A percentile compares a stretch with the other conserved stretches of the same genome.
These are phyloP conservation scores for Oryza rufipogon DNA, from an alignment of 176 grass and related monocot genomes.

Conservation along the genomic window DNA sequence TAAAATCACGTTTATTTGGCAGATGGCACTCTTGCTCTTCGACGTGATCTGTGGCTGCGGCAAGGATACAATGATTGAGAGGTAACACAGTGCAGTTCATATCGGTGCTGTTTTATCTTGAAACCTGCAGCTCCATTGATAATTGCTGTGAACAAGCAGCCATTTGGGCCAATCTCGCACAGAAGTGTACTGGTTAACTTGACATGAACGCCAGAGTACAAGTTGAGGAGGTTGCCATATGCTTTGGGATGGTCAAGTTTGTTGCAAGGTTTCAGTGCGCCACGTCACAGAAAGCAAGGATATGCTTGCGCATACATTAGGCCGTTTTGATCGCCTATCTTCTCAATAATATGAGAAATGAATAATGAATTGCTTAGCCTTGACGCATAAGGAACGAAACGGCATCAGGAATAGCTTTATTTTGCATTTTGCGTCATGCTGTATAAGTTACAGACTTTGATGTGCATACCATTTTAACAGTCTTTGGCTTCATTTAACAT, in stretches of 20 bases:
- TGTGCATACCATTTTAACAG: no score
- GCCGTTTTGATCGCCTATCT: conserved; percentile 15
- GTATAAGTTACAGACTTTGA: not conserved
- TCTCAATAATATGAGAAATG: not conserved
- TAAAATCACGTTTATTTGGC: conserved; percentile 1
- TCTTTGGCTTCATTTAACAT: not conserved
- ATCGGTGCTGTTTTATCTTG: not conserved
- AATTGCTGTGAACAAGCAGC: not conserved
- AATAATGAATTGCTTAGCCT: conserved; percentile 26
- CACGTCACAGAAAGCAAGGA: conserved; percentile 35
- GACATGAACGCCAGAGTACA: conserved; percentile 13
- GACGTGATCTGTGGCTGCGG: no score
- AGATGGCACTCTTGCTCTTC: not conserved
- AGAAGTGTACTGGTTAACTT: conserved; percentile 1
- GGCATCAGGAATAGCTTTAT: not conserved
- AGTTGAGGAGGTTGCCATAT: not conserved
- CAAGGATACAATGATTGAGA: not conserved
- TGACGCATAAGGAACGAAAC: conserved; percentile 13
- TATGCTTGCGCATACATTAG: conserved; percentile 5
- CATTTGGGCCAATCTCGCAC: conserved; percentile 26
- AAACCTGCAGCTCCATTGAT: not conserved
- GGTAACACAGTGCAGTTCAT: not conserved
- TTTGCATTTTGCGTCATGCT: conserved; percentile 1
- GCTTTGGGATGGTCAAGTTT: conserved; percentile 1
- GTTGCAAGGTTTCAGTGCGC: conserved; percentile 47